A percentile compares a stretch with the other conserved stretches of the same genome.
Evolutionary conservation across 2,329 filamentous ascomycete genomes (phyloP).

Genomic region (Alternaria rosae): DNA sequence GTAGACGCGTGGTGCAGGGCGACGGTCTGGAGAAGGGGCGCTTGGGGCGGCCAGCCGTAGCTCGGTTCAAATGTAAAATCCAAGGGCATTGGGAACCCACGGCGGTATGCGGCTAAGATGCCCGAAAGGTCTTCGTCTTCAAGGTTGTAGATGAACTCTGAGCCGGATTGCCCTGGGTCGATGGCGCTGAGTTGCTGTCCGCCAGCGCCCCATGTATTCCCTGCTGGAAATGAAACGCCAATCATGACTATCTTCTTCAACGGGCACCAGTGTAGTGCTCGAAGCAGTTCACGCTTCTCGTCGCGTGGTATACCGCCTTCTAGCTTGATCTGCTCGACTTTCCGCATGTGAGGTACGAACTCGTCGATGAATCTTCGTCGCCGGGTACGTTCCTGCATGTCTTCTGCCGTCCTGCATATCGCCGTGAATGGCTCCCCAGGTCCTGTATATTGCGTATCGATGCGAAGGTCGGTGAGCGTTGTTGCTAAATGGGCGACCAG

Average conservation of each 20-base stretch:
- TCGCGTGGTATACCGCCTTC: slow-evolving; percentile 58
- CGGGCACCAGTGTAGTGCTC: slow-evolving; percentile 52
- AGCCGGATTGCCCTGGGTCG: slow-evolving; percentile 31
- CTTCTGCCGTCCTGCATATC: slow-evolving; percentile 20
- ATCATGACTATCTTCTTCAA: slow-evolving; percentile 57
- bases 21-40: slow-evolving; percentile 53
- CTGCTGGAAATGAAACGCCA: slow-evolving; percentile 52
- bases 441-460: slow-evolving; percentile 48
- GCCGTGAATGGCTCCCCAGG: slow-evolving; percentile 45
- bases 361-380: slow-evolving; percentile 52
- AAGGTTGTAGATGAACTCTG: slow-evolving; percentile 29
- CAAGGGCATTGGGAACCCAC: slow-evolving; percentile 23
- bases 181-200: slow-evolving; percentile 43
- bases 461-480: slow-evolving; percentile 52
- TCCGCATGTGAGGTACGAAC: slow-evolving; percentile 53
- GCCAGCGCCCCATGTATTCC: slow-evolving; percentile 55
- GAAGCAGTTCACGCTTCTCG: slow-evolving; percentile 55
- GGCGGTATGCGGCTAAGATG: slow-evolving; percentile 33
- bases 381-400: slow-evolving; percentile 32
- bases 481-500: slow-evolving; percentile 51
- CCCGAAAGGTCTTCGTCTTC: slow-evolving; percentile 41
- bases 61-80: slow-evolving; percentile 45
- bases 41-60: slow-evolving; percentile 52
- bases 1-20: slow-evolving; percentile 52
- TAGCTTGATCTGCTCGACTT: slow-evolving; percentile 54